Conservation (phyloP, 2,329 filamentous ascomycete genomes). For the Alternaria sp. region DNA sequence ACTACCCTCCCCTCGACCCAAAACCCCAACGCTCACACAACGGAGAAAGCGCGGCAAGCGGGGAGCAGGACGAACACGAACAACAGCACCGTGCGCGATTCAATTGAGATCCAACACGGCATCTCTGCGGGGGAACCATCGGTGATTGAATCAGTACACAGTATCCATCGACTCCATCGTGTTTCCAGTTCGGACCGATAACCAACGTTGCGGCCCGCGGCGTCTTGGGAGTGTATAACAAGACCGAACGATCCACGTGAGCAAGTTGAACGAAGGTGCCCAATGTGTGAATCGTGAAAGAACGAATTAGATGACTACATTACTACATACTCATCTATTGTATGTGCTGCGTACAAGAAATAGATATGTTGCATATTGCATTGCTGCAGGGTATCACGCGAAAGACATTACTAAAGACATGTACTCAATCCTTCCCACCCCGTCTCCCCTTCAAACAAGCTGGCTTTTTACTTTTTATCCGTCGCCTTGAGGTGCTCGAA, state of each 20-base stretch:
- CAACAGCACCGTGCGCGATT: not conserved
- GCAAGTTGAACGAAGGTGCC: not conserved
- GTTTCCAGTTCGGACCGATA: slow-evolving; percentile 2
- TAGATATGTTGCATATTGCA: slow-evolving; percentile 6
- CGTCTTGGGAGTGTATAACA: not conserved
- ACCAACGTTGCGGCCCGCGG: not conserved
- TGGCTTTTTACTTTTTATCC: slow-evolving; percentile 1
- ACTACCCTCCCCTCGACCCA: not conserved
- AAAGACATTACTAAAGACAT: slow-evolving; percentile 7
- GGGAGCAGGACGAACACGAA: not conserved
- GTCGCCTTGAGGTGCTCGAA: slow-evolving; percentile 12
- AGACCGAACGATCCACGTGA: not conserved
- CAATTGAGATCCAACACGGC: not conserved
- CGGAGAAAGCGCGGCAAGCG: not conserved
- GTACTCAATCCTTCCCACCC: not conserved
- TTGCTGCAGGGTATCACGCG: slow-evolving; percentile 12
- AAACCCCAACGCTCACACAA: not conserved
- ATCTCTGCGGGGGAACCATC: not conserved
- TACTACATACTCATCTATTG: not conserved
- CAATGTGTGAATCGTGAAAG: not conserved
- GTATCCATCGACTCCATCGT: not conserved
- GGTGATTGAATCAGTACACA: not conserved
- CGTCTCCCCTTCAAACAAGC: not conserved
- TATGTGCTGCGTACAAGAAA: slow-evolving; percentile 3
- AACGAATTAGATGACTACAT: not conserved